Percentiles rank a stretch among this genome's conserved stretches.
These are phyloP conservation scores for Ogataea minuta DNA, from an alignment of 805 yeast genomes.

Conservation along the genomic window DNA sequence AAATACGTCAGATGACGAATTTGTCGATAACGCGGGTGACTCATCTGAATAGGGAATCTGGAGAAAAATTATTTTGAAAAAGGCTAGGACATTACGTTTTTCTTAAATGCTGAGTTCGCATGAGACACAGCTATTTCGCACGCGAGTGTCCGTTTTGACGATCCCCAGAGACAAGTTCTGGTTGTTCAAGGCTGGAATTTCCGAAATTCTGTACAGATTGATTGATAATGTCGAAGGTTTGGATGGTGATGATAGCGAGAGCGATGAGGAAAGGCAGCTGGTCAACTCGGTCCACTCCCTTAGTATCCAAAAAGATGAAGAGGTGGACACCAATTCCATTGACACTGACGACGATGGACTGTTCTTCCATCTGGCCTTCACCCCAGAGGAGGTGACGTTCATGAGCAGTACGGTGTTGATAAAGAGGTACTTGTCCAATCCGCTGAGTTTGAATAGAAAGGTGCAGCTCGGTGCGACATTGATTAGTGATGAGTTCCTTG, in stretches of 20 bases:
- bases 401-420: constrained; percentile 48
- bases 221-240: constrained; percentile 29
- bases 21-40: constrained; percentile 3
- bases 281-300: constrained; percentile 19
- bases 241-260: constrained; percentile 13
- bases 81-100: neutral
- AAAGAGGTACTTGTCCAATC: constrained; percentile 37
- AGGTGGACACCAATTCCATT: constrained; percentile 5
- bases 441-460: constrained; percentile 31
- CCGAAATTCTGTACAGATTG: constrained; percentile 43
- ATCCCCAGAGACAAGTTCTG: constrained; percentile 52
- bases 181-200: constrained; percentile 51
- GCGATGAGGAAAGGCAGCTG: constrained; percentile 5
- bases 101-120: constrained; percentile 18
- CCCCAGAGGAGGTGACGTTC: constrained; percentile 61
- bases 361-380: constrained; percentile 60
- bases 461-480: constrained; percentile 36
- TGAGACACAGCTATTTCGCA: constrained; percentile 46
- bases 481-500: constrained; percentile 44
- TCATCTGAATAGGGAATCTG: constrained; percentile 1
- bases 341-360: constrained; percentile 38
- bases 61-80: constrained; percentile 2
- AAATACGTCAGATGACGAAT: constrained; percentile 7
- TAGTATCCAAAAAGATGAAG: constrained; percentile 11
- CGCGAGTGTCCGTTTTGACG: constrained; percentile 48